These are phyloP conservation scores for Myriosclerotinia curreyana DNA, from an alignment of 2,329 filamentous ascomycete genomes.

Conservation along the genomic window DNA sequence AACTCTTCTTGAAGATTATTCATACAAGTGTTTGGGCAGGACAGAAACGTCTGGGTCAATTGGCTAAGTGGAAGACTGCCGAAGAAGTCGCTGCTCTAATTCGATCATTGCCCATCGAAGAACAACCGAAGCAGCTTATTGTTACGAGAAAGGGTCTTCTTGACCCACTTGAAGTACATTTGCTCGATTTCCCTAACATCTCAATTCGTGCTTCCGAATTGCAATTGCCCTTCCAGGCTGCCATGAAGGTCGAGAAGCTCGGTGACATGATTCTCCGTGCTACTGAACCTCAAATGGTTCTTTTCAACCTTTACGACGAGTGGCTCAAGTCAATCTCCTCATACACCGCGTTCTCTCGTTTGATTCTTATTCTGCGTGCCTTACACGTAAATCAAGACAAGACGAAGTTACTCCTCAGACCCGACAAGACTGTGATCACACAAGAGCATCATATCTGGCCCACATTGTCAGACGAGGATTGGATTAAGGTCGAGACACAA, in stretches of 20 bases:
- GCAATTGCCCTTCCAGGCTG: slow-evolving; percentile 96
- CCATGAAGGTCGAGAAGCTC: slow-evolving; percentile 99
- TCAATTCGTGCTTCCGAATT: slow-evolving; percentile 96
- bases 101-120: slow-evolving; percentile 90
- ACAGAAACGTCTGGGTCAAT: slow-evolving; percentile 96
- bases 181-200: slow-evolving; percentile 98
- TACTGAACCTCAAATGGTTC: slow-evolving; percentile 98
- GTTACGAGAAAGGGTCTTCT: slow-evolving; percentile 96
- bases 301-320: slow-evolving; percentile 98
- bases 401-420: slow-evolving; percentile 90
- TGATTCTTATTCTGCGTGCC: slow-evolving; percentile 89
- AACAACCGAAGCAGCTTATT: slow-evolving; percentile 98
- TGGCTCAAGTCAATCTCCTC: slow-evolving; percentile 98
- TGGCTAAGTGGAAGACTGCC: slow-evolving; percentile 99
- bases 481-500: slow-evolving; percentile 99
- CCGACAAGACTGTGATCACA: slow-evolving; percentile 97
- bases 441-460: slow-evolving; percentile 99
- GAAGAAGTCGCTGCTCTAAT: slow-evolving; percentile 99
- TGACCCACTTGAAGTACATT: slow-evolving; percentile 93
- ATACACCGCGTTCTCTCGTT: slow-evolving; percentile 95
- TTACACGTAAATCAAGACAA: slow-evolving; percentile 98
- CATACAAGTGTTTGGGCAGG: slow-evolving; percentile 99
- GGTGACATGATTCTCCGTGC: slow-evolving; percentile 98
- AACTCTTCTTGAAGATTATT: slow-evolving; percentile 98
- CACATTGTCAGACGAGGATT: slow-evolving; percentile 87